Evolutionary conservation across 2,329 filamentous ascomycete species (phyloP).

Genomic region (Aspergillus sp.): DNA sequence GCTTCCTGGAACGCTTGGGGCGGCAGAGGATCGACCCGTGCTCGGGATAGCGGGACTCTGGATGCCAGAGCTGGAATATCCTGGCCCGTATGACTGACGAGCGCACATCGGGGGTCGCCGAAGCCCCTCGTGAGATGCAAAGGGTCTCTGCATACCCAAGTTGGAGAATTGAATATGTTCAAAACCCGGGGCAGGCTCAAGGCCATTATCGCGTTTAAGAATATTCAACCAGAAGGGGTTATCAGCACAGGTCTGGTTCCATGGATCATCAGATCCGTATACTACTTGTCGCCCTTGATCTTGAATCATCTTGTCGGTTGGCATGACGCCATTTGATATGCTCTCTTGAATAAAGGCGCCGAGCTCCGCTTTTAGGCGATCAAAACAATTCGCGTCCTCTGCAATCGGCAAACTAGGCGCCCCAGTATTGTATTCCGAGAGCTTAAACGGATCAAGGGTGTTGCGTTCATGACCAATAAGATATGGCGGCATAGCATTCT

Average conservation of each 20-base stretch:
- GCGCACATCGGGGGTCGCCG: slow-evolving; percentile 29
- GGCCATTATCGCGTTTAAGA: slow-evolving; percentile 45
- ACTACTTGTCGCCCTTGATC: slow-evolving; percentile 36
- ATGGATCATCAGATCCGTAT: slow-evolving; percentile 36
- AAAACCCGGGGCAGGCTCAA: slow-evolving; percentile 32
- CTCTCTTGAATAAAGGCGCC: slow-evolving; percentile 39
- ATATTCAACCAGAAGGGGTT: slow-evolving; percentile 47
- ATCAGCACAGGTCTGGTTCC: slow-evolving; percentile 48
- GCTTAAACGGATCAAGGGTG: slow-evolving; percentile 34
- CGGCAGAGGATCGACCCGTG: slow-evolving; percentile 35
- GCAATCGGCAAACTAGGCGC: slow-evolving; percentile 26
- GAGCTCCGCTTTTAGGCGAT: slow-evolving; percentile 42
- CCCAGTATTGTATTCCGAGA: slow-evolving; percentile 20
- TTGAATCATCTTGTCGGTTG: slow-evolving; percentile 40
- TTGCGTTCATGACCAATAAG: slow-evolving; percentile 37
- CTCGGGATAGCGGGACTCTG: slow-evolving; percentile 32
- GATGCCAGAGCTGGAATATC: slow-evolving; percentile 30
- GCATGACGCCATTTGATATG: slow-evolving; percentile 32
- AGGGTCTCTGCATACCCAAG: slow-evolving; percentile 45
- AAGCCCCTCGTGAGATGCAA: slow-evolving; percentile 39
- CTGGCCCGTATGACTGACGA: slow-evolving; percentile 26
- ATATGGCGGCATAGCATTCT: slow-evolving; percentile 41
- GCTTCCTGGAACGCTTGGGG: slow-evolving; percentile 37
- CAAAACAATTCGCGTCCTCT: slow-evolving; percentile 42
- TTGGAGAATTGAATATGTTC: slow-evolving; percentile 37